Evolutionary conservation across 495 filamentous ascomycete genomes (phyloP).

Genomic region (Xylaria bambusicola): DNA sequence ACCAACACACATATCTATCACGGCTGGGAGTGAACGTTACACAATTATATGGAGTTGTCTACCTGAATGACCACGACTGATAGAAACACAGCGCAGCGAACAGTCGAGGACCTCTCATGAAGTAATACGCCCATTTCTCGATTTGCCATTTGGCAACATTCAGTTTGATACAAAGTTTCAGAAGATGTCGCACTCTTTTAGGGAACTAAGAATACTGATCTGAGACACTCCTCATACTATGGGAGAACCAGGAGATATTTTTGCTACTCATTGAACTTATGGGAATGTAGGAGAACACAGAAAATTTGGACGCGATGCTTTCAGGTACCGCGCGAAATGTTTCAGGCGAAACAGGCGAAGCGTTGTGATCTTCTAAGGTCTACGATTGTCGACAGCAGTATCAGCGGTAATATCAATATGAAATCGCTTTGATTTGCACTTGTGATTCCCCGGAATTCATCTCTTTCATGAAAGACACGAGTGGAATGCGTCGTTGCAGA

Average conservation of each 20-base stretch:
- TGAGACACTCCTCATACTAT: not conserved
- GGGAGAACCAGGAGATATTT: slow-evolving; percentile 6
- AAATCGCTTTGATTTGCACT: slow-evolving; percentile 18
- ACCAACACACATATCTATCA: not conserved
- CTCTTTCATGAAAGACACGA: not conserved
- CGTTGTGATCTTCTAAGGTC: not conserved
- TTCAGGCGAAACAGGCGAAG: not conserved
- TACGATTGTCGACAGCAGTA: not conserved
- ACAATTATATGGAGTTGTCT: not conserved
- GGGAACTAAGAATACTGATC: not conserved
- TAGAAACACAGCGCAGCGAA: not conserved
- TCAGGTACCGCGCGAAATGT: not conserved
- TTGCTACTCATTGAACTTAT: slow-evolving; percentile 16
- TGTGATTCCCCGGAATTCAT: not conserved
- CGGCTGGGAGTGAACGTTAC: not conserved
- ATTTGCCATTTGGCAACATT: slow-evolving; percentile 3
- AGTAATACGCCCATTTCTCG: not conserved
- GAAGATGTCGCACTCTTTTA: slow-evolving; percentile 4
- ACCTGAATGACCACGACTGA: not conserved
- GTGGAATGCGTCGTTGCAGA: not conserved
- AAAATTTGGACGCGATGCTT: slow-evolving; percentile 16
- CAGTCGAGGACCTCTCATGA: not conserved
- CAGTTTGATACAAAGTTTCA: not conserved
- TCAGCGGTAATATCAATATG: slow-evolving; percentile 12
- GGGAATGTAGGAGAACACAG: slow-evolving; percentile 11